Conservation (phyloP, 106 monocot species). For the Agapanthus africanus region DNA sequence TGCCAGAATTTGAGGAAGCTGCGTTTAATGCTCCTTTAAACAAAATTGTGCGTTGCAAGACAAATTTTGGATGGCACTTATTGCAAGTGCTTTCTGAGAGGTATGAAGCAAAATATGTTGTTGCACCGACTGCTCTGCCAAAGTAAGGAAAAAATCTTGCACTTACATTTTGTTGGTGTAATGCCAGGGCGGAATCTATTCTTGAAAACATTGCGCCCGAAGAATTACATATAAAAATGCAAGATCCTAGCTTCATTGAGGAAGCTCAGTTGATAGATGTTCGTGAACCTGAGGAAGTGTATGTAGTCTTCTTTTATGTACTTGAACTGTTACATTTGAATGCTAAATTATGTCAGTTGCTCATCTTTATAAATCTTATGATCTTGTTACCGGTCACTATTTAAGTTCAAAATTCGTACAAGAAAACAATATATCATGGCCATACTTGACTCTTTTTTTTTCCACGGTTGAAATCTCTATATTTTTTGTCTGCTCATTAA, state of each 20-base stretch:
- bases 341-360: neutral
- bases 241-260: slow-evolving; percentile 74
- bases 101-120: slow-evolving; percentile 15
- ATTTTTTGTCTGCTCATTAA: too few relatives aligned
- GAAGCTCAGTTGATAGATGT: slow-evolving; percentile 97
- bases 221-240: slow-evolving; percentile 82
- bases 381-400: too few relatives aligned
- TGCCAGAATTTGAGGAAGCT: slow-evolving; percentile 93
- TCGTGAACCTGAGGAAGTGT: slow-evolving; percentile 97
- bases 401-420: too few relatives aligned
- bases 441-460: too few relatives aligned
- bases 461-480: too few relatives aligned
- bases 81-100: slow-evolving; percentile 93
- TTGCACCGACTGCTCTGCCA: neutral
- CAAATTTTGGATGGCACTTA: slow-evolving; percentile 90
- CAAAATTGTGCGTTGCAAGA: slow-evolving; percentile 92
- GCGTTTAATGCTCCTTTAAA: slow-evolving; percentile 88
- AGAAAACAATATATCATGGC: too few relatives aligned
- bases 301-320: slow-evolving; percentile 18
- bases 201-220: slow-evolving; percentile 70
- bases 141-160: neutral
- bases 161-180: slow-evolving; percentile 4
- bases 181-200: slow-evolving; percentile 53
- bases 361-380: too few relatives aligned
- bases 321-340: neutral